Evolutionary conservation across 176 grass and related monocot genomes (phyloP), one percentile per base, ranked within the genome.

Genomic region (Oryza officinalis): DNA sequence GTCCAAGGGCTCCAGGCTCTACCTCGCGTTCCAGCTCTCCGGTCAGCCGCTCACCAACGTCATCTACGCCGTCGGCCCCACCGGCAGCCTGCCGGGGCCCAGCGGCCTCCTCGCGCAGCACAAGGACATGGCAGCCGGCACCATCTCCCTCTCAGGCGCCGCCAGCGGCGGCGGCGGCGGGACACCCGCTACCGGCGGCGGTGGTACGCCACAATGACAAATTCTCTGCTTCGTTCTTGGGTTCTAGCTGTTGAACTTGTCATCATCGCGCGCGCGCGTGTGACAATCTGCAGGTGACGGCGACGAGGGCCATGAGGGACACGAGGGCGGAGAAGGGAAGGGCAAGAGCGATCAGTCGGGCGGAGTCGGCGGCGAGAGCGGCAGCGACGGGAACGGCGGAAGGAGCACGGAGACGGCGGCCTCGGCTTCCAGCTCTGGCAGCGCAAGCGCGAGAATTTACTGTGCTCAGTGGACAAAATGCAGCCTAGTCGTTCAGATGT

Each of bases 1-100:
- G 84, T 84, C 90, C 30, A 78, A 61, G 63, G 49, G 63, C 27
- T 92, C 90, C 13, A 79, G 90, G 44, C 69, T 92, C 79, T 92
- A 80, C 75, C 80, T 92, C 50, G 82, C 83, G 28, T 92, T 92
- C 87, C 83, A 92, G 83, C 27, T 92, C 38, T 13, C 63, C 7
- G 83, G 74, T 0, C 83, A 83, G 75, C 87, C 87, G 17, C 63
- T 65, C 46, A 61, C 57, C 1, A 17, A 72, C 40, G 33, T 92
- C 17, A 41, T 92, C 63, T 92, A 89, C 44, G 90, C 90, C 25
- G 87, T 89, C 10, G 83, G 90, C 0, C 86, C 85, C 27, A 59
- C 33, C 17, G 44, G 70, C 22, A 44, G 2, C 20, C 31, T 83
- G 63, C 90, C 90, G 1, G 54, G 49, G 0, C 65, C 83, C 6